Evolutionary conservation across 345 rosid species (phyloP), one percentile per base, ranked within the genome.

Genomic region (Litchi chinensis): DNA sequence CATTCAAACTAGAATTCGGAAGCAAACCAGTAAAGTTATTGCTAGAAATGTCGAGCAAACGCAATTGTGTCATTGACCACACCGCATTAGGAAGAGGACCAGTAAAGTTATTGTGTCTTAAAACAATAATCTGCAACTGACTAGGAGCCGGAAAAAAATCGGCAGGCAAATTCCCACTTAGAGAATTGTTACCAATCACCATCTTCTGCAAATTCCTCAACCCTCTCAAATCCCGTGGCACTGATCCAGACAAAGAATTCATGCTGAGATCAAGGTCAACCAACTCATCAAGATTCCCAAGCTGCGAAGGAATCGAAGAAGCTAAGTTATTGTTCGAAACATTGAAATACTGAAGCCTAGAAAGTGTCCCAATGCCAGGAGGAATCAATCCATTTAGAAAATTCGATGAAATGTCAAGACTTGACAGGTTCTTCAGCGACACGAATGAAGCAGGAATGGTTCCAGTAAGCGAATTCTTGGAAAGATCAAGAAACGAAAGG

Each of bases 251-350:
- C 72, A 96, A 77, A 24, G 68, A 73, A 84, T 94, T 96, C 79
- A 83, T 83, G 86, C 94, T 90, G 76, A 96, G 91, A 91, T 96
- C 99, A 85, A 94, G 91, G 80, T 87, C 89, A 75, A 88, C 87
- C 77, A 97, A 87, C 79, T 80, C 87, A 46, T 37, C 68, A 70
- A 97, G 98, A 81, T 85, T 82, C 8, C 97, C 96, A 5, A 97
- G 89, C 85, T 91, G 87, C 13, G 90, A 68, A 80, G 99, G 98
- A 80, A 94, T 82, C 6, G 90, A 56, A 82, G 94, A 89, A 0
- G 93, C 83, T 75, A 97, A 87, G 59, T 85, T 86, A 80, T 96
- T 96, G 74, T 81, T 83, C 0, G 99, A 96, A 76, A 94, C 84
- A 82, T 97, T 97, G 83, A 97, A 73, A 73, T 77, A 81, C 56